Conservation (phyloP, 1,139 yeast species). For the Hemisphaericaspora xylanilytica region DNA sequence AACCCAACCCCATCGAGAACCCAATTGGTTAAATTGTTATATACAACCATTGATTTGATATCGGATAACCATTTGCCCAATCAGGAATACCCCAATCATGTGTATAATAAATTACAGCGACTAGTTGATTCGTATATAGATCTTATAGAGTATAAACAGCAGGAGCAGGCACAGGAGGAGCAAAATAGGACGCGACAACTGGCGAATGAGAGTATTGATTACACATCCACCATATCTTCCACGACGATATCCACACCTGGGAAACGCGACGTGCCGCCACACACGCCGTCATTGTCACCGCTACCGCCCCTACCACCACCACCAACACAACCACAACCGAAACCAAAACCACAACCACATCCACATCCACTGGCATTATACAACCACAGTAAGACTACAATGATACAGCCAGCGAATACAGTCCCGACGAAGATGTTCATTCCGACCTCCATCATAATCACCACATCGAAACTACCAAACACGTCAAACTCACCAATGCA, state of each 20-base stretch:
- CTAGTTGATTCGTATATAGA: slow-evolving; percentile 3
- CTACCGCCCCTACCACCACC: background rate
- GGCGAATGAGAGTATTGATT: too few species aligned
- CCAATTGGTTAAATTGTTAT: slow-evolving; percentile 7
- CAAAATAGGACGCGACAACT: too few species aligned
- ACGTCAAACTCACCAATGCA: background rate
- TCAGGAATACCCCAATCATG: background rate
- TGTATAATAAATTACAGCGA: background rate
- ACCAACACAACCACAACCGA: background rate
- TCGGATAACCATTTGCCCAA: background rate
- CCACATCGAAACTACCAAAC: background rate
- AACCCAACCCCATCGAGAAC: slow-evolving; percentile 2
- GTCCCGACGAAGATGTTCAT: slow-evolving; percentile 15
- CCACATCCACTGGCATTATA: too few species aligned
- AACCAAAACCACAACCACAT: background rate
- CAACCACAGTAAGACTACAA: too few species aligned
- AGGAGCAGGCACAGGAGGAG: background rate
- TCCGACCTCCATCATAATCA: background rate
- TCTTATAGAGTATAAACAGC: background rate
- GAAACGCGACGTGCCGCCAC: too few species aligned
- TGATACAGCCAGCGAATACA: slow-evolving; percentile 20
- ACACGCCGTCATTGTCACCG: too few species aligned
- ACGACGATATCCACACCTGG: too few species aligned
- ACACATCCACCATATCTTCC: too few species aligned
- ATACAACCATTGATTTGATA: slow-evolving; percentile 6